phyloP scores from a whole-genome alignment of 208 protist species.

The Leptomonas seymouri region DNA sequence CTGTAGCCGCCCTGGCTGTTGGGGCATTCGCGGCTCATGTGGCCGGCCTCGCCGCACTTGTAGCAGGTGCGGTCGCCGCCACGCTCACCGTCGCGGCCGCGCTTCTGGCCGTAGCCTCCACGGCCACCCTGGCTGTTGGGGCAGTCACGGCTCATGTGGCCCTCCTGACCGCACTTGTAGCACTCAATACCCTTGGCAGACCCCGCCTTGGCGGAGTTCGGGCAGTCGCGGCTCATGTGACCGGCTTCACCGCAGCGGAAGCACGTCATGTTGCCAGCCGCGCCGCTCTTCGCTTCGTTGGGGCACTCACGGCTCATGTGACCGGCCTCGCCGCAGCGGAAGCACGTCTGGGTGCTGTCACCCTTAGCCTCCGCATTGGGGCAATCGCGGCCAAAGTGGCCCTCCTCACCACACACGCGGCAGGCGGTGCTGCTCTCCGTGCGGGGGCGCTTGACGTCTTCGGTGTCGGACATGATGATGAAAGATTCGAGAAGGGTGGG shows the following conservation, averaged over 20 bases:
- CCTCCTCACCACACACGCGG: constrained; percentile 82
- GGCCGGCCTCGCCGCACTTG: constrained; percentile 84
- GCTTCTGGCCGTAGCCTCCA: constrained; percentile 61
- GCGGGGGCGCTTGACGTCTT: constrained; percentile 35
- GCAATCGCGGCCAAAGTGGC: constrained; percentile 88
- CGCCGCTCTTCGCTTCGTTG: constrained; percentile 39
- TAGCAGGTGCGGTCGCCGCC: constrained; percentile 75
- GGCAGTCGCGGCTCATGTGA: constrained; percentile 89
- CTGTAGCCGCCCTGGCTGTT: constrained; percentile 43
- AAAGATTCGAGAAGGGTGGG: background rate
- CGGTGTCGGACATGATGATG: constrained; percentile 29
- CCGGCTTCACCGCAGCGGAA: constrained; percentile 77
- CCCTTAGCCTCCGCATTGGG: constrained; percentile 51
- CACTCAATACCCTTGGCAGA: constrained; percentile 57
- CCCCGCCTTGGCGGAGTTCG: constrained; percentile 58
- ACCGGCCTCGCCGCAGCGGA: constrained; percentile 61
- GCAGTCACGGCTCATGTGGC: constrained; percentile 83
- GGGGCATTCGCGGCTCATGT: constrained; percentile 87
- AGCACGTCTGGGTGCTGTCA: constrained; percentile 49
- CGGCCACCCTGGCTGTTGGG: constrained; percentile 51
- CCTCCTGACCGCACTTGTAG: constrained; percentile 75
- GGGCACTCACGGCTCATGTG: constrained; percentile 77
- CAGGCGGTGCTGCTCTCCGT: constrained; percentile 48
- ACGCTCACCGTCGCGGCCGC: constrained; percentile 57
- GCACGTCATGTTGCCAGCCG: constrained; percentile 66